Conservation (phyloP, 371 early-diverging fungal species). For the Nematocida major region DNA sequence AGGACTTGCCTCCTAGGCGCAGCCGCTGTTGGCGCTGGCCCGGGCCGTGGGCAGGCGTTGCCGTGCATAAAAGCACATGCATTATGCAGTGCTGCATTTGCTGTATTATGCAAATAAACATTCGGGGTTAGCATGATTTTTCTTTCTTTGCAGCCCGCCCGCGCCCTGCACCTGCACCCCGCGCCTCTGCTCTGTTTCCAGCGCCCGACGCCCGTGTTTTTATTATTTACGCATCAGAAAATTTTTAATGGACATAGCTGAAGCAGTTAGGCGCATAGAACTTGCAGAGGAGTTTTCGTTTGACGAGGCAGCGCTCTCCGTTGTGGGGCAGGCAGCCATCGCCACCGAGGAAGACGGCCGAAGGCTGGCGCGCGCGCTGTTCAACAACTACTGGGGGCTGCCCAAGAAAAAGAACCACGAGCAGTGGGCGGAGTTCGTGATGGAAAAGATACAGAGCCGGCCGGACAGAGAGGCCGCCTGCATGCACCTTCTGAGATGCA, state of each 20-base stretch:
- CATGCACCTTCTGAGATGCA: not conserved
- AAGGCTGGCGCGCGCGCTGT: not conserved
- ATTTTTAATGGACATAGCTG: conserved; percentile 36
- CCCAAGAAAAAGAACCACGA: conserved; percentile 32
- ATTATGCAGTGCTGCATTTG: too few relatives aligned
- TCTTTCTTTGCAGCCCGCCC: too few relatives aligned
- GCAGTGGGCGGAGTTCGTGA: conserved; percentile 16
- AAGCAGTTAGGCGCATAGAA: conserved; percentile 22
- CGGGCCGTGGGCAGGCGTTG: too few relatives aligned
- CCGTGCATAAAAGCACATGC: too few relatives aligned
- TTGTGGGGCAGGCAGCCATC: not conserved
- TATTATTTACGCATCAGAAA: too few relatives aligned
- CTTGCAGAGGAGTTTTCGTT: conserved; percentile 34
- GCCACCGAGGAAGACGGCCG: not conserved
- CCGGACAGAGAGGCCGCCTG: not conserved
- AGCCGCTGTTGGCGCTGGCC: too few relatives aligned
- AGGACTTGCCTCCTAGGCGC: too few relatives aligned
- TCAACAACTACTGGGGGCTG: conserved; percentile 24
- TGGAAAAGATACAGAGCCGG: conserved; percentile 3
- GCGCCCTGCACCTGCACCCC: too few relatives aligned
- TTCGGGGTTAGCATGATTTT: too few relatives aligned
- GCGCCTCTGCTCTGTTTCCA: too few relatives aligned
- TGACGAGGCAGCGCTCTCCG: not conserved
- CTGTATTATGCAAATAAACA: too few relatives aligned
- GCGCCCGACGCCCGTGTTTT: too few relatives aligned